phyloP scores from a whole-genome alignment of 2,329 filamentous ascomycete genomes.

The Cadophora gregata region DNA sequence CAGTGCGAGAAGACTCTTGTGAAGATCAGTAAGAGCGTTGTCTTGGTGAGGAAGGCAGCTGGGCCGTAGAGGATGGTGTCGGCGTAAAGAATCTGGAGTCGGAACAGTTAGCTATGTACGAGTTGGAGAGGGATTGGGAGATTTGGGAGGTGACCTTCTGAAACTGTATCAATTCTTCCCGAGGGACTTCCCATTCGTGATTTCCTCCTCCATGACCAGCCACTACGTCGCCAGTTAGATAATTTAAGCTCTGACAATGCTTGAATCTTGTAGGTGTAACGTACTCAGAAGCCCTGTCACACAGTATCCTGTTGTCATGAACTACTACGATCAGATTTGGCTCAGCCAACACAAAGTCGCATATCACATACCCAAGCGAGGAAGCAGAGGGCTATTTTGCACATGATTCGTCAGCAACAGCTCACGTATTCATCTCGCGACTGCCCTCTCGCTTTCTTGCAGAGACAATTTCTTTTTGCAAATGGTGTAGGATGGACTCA shows the following conservation, averaged over 20 bases:
- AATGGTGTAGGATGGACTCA: constrained; percentile 1
- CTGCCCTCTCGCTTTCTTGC: neutral
- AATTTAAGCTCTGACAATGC: neutral
- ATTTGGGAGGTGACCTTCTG: constrained; percentile 7
- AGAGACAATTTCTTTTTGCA: neutral
- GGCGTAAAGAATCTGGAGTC: constrained; percentile 25
- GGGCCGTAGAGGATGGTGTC: constrained; percentile 35
- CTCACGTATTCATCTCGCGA: neutral
- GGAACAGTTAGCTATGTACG: neutral
- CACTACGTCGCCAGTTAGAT: constrained; percentile 13
- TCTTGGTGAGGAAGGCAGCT: constrained; percentile 37
- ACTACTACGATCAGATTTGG: neutral
- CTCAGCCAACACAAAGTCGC: neutral
- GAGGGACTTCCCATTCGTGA: constrained; percentile 26
- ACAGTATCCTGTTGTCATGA: constrained; percentile 12
- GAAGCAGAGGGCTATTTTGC: neutral
- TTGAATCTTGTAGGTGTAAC: neutral
- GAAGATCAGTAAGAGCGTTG: constrained; percentile 40
- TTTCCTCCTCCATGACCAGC: constrained; percentile 21
- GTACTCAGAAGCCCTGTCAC: constrained; percentile 14
- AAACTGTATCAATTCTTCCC: neutral
- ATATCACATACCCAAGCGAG: neutral
- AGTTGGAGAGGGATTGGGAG: neutral
- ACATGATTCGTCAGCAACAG: neutral
- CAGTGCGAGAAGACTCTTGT: constrained; percentile 37